phyloP scores from a whole-genome alignment of 306 rosid species.

The Lagenaria siceraria region DNA sequence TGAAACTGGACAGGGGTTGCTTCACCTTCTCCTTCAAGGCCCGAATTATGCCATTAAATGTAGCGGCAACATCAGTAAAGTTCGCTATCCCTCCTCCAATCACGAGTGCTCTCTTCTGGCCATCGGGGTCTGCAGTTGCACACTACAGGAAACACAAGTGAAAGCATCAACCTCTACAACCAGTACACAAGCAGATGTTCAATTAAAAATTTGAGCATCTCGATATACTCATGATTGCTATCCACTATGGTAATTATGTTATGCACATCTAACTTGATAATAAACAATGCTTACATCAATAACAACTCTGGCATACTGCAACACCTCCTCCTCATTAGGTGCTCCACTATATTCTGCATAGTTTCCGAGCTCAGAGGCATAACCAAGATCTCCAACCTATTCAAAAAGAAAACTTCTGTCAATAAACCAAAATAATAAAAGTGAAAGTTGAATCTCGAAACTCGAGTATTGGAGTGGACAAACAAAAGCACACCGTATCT shows the following conservation, averaged over 20 bases:
- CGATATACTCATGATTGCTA: background rate
- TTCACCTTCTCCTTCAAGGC: slow-evolving; percentile 92
- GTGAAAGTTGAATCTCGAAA: background rate
- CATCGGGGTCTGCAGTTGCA: slow-evolving; percentile 86
- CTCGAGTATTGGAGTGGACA: slow-evolving; percentile 8
- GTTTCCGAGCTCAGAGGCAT: slow-evolving; percentile 93
- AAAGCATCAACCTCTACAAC: background rate
- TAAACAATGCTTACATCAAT: slow-evolving; percentile 51
- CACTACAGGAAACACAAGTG: slow-evolving; percentile 37
- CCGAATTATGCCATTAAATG: slow-evolving; percentile 86
- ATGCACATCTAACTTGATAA: background rate
- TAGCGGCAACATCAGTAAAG: slow-evolving; percentile 95
- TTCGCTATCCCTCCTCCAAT: slow-evolving; percentile 97
- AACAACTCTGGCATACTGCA: slow-evolving; percentile 96
- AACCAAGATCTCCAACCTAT: slow-evolving; percentile 97
- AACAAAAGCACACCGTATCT: slow-evolving; percentile 48
- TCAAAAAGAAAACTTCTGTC: background rate
- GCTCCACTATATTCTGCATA: slow-evolving; percentile 99
- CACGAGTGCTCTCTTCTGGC: slow-evolving; percentile 83
- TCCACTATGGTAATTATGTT: background rate
- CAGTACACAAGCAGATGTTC: background rate
- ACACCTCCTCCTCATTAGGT: slow-evolving; percentile 95
- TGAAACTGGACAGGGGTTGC: background rate
- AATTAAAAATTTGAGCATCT: background rate
- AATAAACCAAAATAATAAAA: background rate